These are phyloP conservation scores for Lachancea thermotolerans DNA, from an alignment of 805 yeast species.

Conservation along the genomic window DNA sequence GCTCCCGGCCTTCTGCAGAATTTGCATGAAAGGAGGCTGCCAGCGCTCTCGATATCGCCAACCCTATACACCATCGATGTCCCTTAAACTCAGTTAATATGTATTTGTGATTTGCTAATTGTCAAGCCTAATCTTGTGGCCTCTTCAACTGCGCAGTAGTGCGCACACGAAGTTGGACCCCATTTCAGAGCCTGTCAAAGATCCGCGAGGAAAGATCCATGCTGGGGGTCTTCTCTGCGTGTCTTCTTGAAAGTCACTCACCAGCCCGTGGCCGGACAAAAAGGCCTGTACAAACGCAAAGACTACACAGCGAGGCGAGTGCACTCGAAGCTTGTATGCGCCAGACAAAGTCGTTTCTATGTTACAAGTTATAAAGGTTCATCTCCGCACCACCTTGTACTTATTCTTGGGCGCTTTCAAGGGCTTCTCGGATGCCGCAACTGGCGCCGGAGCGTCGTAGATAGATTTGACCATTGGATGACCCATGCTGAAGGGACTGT, in stretches of 20 bases:
- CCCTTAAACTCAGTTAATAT: constrained; percentile 6
- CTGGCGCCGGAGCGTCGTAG: constrained; percentile 49
- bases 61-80: constrained; percentile 4
- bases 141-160: too few species aligned
- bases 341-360: too few species aligned
- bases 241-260: too few species aligned
- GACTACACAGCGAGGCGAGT: too few species aligned
- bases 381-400: constrained; percentile 30
- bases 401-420: constrained; percentile 29
- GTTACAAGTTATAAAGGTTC: background rate
- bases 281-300: too few species aligned
- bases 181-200: too few species aligned
- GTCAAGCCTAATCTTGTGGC: constrained; percentile 1
- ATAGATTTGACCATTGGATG: constrained; percentile 74
- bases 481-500: constrained; percentile 70
- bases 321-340: too few species aligned
- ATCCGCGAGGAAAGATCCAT: too few species aligned
- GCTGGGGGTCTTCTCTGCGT: too few species aligned
- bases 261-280: too few species aligned
- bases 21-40: too few species aligned
- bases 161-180: too few species aligned
- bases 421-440: constrained; percentile 30
- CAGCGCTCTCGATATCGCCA: background rate
- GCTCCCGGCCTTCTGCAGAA: background rate
- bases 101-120: constrained; percentile 7